phyloP scores from a whole-genome alignment of 768 basidiomycete species.

The Amanita polypyramis region DNA sequence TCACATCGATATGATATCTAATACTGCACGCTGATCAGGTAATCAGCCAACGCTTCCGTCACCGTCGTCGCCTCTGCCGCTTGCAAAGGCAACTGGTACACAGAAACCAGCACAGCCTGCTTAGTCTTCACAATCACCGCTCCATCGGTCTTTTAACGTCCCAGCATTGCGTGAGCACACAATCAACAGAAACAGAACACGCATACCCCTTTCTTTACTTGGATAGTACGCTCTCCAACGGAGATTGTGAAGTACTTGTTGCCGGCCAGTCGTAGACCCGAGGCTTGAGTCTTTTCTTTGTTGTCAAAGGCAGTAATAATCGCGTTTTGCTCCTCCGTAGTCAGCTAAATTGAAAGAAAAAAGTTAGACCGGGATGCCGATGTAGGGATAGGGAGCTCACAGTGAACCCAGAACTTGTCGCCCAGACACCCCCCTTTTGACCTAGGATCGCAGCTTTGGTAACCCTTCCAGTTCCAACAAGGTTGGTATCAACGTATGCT shows the following conservation, averaged over 20 bases:
- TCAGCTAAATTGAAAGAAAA: slow-evolving; percentile 33
- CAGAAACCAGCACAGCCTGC: slow-evolving; percentile 75
- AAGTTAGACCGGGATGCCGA: neutral
- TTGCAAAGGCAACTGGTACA: slow-evolving; percentile 58
- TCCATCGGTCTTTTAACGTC: slow-evolving; percentile 54
- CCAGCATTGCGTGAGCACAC: neutral
- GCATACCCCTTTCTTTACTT: slow-evolving; percentile 72
- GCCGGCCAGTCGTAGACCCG: slow-evolving; percentile 54
- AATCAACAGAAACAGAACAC: neutral
- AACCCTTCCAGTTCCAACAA: slow-evolving; percentile 66
- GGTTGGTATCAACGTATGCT: slow-evolving; percentile 80
- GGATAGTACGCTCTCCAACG: slow-evolving; percentile 41
- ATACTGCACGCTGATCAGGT: slow-evolving; percentile 52
- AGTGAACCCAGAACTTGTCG: slow-evolving; percentile 43
- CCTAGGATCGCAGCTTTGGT: slow-evolving; percentile 72
- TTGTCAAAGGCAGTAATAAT: slow-evolving; percentile 39
- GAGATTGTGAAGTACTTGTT: slow-evolving; percentile 67
- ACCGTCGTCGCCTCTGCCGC: slow-evolving; percentile 54
- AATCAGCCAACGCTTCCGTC: slow-evolving; percentile 67
- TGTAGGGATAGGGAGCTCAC: slow-evolving; percentile 25
- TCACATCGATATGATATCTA: slow-evolving; percentile 24
- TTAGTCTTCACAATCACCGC: slow-evolving; percentile 68
- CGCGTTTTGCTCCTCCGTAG: slow-evolving; percentile 51
- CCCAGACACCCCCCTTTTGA: slow-evolving; percentile 70
- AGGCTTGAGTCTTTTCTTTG: slow-evolving; percentile 29